Percentiles rank a stretch among this genome's conserved stretches.
Evolutionary conservation across 495 filamentous ascomycete genomes (phyloP).

Genomic region (Lophiostoma macrostomum): DNA sequence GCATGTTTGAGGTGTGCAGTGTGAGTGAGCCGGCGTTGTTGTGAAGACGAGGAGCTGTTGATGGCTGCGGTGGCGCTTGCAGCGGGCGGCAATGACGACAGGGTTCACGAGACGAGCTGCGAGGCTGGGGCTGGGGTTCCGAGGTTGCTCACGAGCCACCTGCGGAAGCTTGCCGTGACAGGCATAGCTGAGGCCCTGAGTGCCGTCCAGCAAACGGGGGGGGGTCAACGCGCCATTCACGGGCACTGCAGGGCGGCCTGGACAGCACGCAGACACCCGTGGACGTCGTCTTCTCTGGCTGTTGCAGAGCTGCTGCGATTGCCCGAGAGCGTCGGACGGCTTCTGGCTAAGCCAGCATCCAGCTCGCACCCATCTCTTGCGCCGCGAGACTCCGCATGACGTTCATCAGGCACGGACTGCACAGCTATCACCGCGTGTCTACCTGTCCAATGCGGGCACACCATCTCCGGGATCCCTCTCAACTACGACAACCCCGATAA

Average conservation of each 20-base stretch:
- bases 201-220: no score
- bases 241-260: no score
- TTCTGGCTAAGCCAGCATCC: slow-evolving; percentile 1
- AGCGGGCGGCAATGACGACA: neutral
- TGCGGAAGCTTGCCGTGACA: neutral
- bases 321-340: neutral
- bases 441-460: slow-evolving; percentile 6
- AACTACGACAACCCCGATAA: slow-evolving; percentile 2
- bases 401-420: slow-evolving; percentile 15
- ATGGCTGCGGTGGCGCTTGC: neutral
- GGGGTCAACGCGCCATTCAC: no score
- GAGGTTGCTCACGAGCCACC: neutral
- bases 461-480: neutral
- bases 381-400: slow-evolving; percentile 30
- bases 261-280: no score
- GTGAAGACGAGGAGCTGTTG: neutral
- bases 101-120: slow-evolving; percentile 4
- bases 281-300: no score
- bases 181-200: no score
- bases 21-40: neutral
- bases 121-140: no score
- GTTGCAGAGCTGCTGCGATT: no score
- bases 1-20: slow-evolving; percentile 17
- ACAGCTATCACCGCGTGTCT: slow-evolving; percentile 8
- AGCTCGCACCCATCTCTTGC: neutral